A percentile compares a stretch with the other conserved stretches of the same genome.
Conservation (phyloP, 2,329 filamentous ascomycete species). For the Cladophialophora bantiana region DNA sequence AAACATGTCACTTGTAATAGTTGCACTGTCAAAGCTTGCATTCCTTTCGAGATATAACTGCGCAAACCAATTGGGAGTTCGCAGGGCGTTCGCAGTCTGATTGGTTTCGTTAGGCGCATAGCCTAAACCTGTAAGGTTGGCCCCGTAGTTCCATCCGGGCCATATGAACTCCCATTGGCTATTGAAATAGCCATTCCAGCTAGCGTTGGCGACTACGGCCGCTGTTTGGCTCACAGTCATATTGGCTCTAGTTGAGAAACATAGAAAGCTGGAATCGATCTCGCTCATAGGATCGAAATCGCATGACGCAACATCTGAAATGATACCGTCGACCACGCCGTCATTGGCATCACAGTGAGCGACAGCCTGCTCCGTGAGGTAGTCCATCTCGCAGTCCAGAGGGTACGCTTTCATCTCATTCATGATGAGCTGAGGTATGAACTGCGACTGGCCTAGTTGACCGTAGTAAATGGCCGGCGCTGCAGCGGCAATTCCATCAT, state of each 20-base stretch:
- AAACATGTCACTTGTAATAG: slow-evolving; percentile 31
- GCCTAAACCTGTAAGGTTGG: not conserved
- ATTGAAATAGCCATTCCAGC: slow-evolving; percentile 22
- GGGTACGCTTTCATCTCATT: not conserved
- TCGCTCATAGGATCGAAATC: slow-evolving; percentile 21
- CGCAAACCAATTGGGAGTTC: not conserved
- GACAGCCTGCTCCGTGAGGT: slow-evolving; percentile 38
- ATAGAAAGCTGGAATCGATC: slow-evolving; percentile 1
- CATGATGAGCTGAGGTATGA: too few relatives aligned
- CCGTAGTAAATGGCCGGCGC: too few relatives aligned
- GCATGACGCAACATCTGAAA: slow-evolving; percentile 33
- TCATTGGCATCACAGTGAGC: slow-evolving; percentile 42
- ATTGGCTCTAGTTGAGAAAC: not conserved
- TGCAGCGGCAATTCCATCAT: too few relatives aligned
- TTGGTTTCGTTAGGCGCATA: not conserved
- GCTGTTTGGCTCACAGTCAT: not conserved
- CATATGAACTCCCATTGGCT: slow-evolving; percentile 42
- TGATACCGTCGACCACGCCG: slow-evolving; percentile 40
- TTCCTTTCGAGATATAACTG: not conserved
- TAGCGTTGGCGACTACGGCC: not conserved
- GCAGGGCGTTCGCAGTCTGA: not conserved
- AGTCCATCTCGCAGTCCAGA: slow-evolving; percentile 2
- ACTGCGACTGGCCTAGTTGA: too few relatives aligned
- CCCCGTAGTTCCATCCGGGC: slow-evolving; percentile 21
- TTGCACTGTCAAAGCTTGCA: not conserved